These are phyloP conservation scores for Rhodotorula sp. DNA, from an alignment of 1,284 basidiomycete species.

Conservation along the genomic window DNA sequence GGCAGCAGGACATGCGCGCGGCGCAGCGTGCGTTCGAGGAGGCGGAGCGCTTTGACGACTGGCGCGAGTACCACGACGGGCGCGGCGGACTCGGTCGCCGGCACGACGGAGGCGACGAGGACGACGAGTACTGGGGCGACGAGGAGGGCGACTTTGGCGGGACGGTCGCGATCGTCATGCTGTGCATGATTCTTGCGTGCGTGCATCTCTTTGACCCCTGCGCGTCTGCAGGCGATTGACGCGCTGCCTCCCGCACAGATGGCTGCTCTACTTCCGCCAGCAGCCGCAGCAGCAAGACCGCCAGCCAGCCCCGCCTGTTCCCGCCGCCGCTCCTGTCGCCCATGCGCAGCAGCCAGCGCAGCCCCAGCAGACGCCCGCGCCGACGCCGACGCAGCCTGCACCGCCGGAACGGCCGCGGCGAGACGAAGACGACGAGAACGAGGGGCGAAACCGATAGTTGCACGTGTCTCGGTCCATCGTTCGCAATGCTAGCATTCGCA, in stretches of 20 bases:
- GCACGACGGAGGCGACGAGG: constrained; percentile 21
- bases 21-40: constrained; percentile 32
- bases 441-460: neutral
- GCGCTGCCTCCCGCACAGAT: constrained; percentile 5
- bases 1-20: neutral
- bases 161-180: constrained; percentile 43
- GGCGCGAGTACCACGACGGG: constrained; percentile 16
- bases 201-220: neutral
- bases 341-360: neutral
- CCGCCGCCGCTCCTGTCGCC: constrained; percentile 8
- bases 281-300: constrained; percentile 12
- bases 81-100: constrained; percentile 9
- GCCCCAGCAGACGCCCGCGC: neutral
- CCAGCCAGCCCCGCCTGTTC: neutral
- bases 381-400: neutral
- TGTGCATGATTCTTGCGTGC: constrained; percentile 44
- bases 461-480: too few species aligned
- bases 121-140: constrained; percentile 35
- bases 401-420: neutral
- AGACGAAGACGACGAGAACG: neutral
- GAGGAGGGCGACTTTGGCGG: constrained; percentile 44
- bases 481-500: too few species aligned
- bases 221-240: neutral
- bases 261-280: constrained; percentile 46
- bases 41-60: constrained; percentile 33